Conservation (phyloP, 495 filamentous ascomycete species). For the Hyaloscypha bicolor region DNA sequence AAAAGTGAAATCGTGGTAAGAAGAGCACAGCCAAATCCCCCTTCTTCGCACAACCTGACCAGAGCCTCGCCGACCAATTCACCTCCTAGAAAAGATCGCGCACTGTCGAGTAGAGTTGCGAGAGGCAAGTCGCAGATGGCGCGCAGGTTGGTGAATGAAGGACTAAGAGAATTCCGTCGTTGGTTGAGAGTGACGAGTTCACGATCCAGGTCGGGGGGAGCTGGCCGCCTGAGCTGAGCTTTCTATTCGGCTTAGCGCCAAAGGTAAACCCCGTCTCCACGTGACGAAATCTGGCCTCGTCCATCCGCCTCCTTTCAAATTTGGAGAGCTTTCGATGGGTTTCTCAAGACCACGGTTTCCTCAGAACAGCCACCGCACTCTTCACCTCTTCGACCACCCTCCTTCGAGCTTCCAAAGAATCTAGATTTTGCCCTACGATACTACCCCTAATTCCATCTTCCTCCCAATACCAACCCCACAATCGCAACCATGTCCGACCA, state of each 20-base stretch:
- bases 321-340: neutral
- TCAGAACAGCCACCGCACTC: neutral
- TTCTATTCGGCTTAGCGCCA: neutral
- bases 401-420: neutral
- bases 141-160: neutral
- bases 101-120: neutral
- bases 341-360: slow-evolving; percentile 5
- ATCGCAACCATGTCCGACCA: slow-evolving; percentile 67
- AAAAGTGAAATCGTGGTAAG: slow-evolving; percentile 26
- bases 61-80: slow-evolving; percentile 28
- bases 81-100: slow-evolving; percentile 8
- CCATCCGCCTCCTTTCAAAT: neutral
- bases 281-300: neutral
- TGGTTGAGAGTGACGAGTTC: neutral
- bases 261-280: neutral
- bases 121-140: neutral
- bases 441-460: neutral
- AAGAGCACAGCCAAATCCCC: slow-evolving; percentile 19
- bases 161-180: neutral
- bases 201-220: neutral
- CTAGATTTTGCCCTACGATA: neutral
- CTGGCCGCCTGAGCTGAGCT: neutral
- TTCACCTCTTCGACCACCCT: neutral
- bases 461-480: neutral
- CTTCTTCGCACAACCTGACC: slow-evolving; percentile 20